These are phyloP conservation scores for Pythium myriotylum DNA, from an alignment of 352 stramenopile species.

Conservation along the genomic window DNA sequence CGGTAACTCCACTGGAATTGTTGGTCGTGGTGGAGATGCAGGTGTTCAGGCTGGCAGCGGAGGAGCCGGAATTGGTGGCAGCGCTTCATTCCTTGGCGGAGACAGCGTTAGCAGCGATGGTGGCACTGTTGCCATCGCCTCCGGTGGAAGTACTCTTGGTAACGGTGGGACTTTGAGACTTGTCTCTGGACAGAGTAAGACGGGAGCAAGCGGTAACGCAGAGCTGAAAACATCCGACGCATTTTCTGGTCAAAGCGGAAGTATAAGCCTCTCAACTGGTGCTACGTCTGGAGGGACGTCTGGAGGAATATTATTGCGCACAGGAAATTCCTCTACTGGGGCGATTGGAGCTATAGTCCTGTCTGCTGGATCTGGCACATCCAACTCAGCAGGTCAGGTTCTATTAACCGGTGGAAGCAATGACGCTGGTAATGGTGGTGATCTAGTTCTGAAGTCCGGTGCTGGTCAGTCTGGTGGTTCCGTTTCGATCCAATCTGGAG, in stretches of 20 bases:
- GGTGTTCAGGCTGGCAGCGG: slow-evolving; percentile 33
- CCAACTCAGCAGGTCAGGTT: slow-evolving; percentile 2
- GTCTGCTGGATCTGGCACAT: slow-evolving; percentile 4
- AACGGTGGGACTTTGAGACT: slow-evolving; percentile 1
- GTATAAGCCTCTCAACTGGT: slow-evolving; percentile 6
- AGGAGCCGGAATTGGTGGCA: slow-evolving; percentile 28
- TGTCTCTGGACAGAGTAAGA: neutral
- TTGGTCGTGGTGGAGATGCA: slow-evolving; percentile 33
- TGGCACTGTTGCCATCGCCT: slow-evolving; percentile 34
- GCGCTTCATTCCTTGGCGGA: slow-evolving; percentile 32
- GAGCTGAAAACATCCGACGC: slow-evolving; percentile 4
- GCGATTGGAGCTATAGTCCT: slow-evolving; percentile 11
- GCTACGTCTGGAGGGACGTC: neutral
- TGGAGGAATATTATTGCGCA: neutral
- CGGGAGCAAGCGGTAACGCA: slow-evolving; percentile 12
- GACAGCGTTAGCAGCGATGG: slow-evolving; percentile 28
- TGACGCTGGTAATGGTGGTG: slow-evolving; percentile 25
- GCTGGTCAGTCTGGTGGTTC: slow-evolving; percentile 14
- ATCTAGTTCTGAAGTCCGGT: slow-evolving; percentile 35
- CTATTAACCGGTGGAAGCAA: slow-evolving; percentile 1
- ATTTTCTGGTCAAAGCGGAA: slow-evolving; percentile 3
- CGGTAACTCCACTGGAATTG: slow-evolving; percentile 1
- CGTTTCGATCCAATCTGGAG: slow-evolving; percentile 6
- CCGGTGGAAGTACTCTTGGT: slow-evolving; percentile 24
- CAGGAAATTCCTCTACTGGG: slow-evolving; percentile 8